Evolutionary conservation across 352 stramenopile species (phyloP), one percentile per base, ranked within the genome.

Genomic region (Phytophthora citrophthora): DNA sequence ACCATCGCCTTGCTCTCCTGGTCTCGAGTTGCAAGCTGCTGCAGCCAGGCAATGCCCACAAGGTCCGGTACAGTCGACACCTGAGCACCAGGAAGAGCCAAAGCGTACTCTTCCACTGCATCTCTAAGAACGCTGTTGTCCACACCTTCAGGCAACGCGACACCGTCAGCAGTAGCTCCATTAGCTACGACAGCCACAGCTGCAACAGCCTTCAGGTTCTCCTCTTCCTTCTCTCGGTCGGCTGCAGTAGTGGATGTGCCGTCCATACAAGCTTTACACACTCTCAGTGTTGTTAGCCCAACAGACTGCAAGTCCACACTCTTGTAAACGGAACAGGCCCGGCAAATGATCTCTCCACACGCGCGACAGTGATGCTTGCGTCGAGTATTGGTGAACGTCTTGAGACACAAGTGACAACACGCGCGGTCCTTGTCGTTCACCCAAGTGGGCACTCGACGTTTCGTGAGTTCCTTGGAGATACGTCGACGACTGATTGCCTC

Each of bases 271-370:
- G 81, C 73, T 71, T 91, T 92, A 57, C 83, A 94, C 12, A 94
- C 78, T 13, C 83, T 82, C 48, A 94, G 70, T 32, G 82, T 93
- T 2, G 86, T 94, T 18, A 89, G 63, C 5, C 86, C 86, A 10
- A 94, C 81, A 7, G 74, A 82, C 51, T 85, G 83, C 29, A 94
- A 69, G 38, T 94, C 82, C 24, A 93, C 86, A 20, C 72, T 84
- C 61, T 91, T 89, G 72, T 90, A 90, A 15, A 91, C 54, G n/a
- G 82, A 93, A 55, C 86, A 95, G 36, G 70, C 74, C 49, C 83
- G 77, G 59, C 86, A 95, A 50, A 95, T 95, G 57, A 95, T 88
- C 70, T 95, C 86, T n/a, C 86, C 84, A 40, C 86, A 95, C 1
- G 80, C 81, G 16, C 86, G 81, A 64, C 84, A 93, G 68, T 95